A percentile compares a stretch with the other conserved stretches of the same genome.
phyloP scores from a whole-genome alignment of 1,284 basidiomycete genomes.

The Rhodotorula sp. region DNA sequence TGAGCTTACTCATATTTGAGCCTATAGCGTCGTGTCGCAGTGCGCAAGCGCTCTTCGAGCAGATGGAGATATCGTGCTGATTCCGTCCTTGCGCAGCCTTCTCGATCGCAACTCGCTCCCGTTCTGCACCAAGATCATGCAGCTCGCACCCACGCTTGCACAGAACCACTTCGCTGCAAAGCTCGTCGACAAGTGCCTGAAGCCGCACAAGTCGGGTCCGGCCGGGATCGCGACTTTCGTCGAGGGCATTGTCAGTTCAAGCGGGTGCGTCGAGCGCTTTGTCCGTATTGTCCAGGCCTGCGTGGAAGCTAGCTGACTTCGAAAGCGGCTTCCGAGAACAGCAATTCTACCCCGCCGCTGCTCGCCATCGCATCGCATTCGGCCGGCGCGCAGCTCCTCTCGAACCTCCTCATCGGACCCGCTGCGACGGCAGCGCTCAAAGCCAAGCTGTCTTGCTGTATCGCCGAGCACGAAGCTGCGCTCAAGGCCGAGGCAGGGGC shows the following conservation, averaged over 20 bases:
- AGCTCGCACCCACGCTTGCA: slow-evolving; percentile 13
- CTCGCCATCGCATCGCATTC: slow-evolving; percentile 19
- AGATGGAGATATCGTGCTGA: not conserved
- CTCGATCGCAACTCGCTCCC: slow-evolving; percentile 27
- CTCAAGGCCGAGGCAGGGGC: not conserved
- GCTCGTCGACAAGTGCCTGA: slow-evolving; percentile 25
- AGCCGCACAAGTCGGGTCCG: not conserved
- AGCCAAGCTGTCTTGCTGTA: slow-evolving; percentile 8
- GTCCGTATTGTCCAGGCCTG: no score
- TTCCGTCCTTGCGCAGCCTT: slow-evolving; percentile 6
- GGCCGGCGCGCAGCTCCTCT: slow-evolving; percentile 24
- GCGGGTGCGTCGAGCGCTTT: not conserved
- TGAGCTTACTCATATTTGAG: accelerated
- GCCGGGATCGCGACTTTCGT: slow-evolving; percentile 5
- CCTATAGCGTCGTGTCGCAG: slow-evolving; percentile 16
- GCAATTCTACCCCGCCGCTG: not conserved
- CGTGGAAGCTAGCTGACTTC: not conserved
- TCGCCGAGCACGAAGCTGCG: not conserved
- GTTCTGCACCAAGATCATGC: slow-evolving; percentile 20
- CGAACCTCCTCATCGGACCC: slow-evolving; percentile 9
- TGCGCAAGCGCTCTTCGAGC: not conserved
- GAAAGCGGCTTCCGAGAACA: accelerated
- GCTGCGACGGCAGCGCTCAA: not conserved
- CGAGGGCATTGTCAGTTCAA: not conserved
- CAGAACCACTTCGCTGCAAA: slow-evolving; percentile 28